These are phyloP conservation scores for Steccherinum ochraceum DNA, from an alignment of 768 basidiomycete genomes.

Conservation along the genomic window DNA sequence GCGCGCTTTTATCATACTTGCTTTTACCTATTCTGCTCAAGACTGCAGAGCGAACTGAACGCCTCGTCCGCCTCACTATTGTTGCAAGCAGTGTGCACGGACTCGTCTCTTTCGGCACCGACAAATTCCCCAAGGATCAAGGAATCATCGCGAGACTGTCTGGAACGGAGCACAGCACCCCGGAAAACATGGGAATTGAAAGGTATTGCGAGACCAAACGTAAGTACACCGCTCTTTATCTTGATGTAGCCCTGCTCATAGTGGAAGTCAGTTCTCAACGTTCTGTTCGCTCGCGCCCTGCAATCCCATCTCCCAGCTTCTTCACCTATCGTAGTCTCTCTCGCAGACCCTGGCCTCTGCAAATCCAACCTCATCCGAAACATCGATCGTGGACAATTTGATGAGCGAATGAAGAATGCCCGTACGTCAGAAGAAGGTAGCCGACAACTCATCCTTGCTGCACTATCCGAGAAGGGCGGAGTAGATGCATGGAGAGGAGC, in stretches of 20 bases:
- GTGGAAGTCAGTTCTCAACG: constrained; percentile 23
- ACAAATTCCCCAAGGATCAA: background rate
- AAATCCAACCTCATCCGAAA: constrained; percentile 22
- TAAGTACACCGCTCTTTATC: background rate
- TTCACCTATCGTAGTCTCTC: constrained; percentile 23
- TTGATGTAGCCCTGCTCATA: constrained; percentile 6
- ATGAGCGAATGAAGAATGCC: constrained; percentile 18
- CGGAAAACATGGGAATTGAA: background rate
- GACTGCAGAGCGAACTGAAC: constrained; percentile 23
- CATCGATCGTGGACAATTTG: background rate
- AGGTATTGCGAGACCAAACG: constrained; percentile 1
- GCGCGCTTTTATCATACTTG: constrained; percentile 32
- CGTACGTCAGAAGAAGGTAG: constrained; percentile 29
- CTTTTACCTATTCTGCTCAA: constrained; percentile 37
- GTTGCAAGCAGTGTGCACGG: constrained; percentile 7
- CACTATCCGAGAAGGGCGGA: constrained; percentile 18
- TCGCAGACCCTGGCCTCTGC: constrained; percentile 31
- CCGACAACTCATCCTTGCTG: constrained; percentile 29
- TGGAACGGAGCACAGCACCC: background rate
- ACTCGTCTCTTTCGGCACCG: background rate
- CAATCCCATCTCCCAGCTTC: constrained; percentile 23
- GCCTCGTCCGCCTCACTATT: constrained; percentile 4
- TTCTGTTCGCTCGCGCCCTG: constrained; percentile 31
- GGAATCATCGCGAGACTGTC: background rate
- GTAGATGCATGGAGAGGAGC: constrained; percentile 14